Conservation (phyloP, 179 eudicot genomes). For the Heliamphora pulchella region DNA sequence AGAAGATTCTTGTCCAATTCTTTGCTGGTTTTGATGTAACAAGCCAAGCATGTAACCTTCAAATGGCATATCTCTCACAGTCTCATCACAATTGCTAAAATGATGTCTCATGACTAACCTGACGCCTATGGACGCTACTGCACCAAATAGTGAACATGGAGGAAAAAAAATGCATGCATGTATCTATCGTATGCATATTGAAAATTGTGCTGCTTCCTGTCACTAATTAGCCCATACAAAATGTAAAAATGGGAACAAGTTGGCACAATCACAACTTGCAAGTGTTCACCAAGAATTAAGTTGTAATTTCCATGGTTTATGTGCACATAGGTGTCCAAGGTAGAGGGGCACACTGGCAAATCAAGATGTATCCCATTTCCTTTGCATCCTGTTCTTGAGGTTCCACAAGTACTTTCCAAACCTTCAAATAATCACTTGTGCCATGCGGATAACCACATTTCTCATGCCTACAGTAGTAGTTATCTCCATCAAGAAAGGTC, state of each 20-base stretch:
- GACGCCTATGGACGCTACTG: not conserved
- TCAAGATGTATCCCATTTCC: conserved; percentile 9
- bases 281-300: not conserved
- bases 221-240: not conserved
- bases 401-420: conserved; percentile 14
- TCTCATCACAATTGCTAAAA: no score
- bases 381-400: conserved; percentile 4
- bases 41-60: no score
- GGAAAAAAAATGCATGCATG: not conserved
- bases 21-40: no score
- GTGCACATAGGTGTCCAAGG: not conserved
- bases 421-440: conserved; percentile 19
- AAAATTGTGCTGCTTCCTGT: not conserved
- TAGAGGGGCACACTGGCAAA: conserved; percentile 7
- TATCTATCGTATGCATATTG: not conserved
- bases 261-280: not conserved
- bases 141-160: not conserved
- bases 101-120: not conserved
- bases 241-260: not conserved
- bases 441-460: conserved; percentile 30
- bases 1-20: no score
- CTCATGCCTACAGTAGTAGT: conserved; percentile 20
- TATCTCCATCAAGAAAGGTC: conserved; percentile 32
- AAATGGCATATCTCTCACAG: no score
- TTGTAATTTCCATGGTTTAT: not conserved